These are phyloP conservation scores for Aspergillus uvarum DNA, from an alignment of 2,329 filamentous ascomycete genomes.

Conservation along the genomic window DNA sequence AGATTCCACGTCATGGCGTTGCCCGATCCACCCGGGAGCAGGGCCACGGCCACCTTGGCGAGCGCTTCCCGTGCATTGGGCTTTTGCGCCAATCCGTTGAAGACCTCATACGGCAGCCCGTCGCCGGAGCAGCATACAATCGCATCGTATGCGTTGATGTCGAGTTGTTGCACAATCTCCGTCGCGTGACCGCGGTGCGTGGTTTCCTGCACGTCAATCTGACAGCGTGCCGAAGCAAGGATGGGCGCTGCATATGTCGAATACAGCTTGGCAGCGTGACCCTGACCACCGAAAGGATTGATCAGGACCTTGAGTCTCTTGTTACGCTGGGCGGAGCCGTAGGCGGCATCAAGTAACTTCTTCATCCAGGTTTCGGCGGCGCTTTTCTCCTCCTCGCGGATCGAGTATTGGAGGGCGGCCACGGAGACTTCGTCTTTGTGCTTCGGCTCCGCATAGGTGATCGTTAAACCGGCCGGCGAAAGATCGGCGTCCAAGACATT, in stretches of 20 bases:
- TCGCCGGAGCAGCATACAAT: constrained; percentile 90
- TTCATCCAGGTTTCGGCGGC: constrained; percentile 62
- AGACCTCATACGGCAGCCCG: constrained; percentile 86
- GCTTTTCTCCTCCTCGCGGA: constrained; percentile 53
- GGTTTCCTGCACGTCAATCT: constrained; percentile 71
- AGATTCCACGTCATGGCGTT: constrained; percentile 92
- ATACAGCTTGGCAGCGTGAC: constrained; percentile 72
- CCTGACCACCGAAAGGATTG: constrained; percentile 88
- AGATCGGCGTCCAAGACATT: constrained; percentile 81
- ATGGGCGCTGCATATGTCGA: constrained; percentile 74
- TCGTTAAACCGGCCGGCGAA: constrained; percentile 59
- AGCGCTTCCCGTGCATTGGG: constrained; percentile 73
- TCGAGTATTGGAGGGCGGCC: constrained; percentile 60
- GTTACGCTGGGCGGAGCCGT: constrained; percentile 64
- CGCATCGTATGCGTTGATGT: constrained; percentile 79
- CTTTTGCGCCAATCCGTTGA: constrained; percentile 83
- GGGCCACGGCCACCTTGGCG: constrained; percentile 73
- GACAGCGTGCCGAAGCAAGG: constrained; percentile 76
- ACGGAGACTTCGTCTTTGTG: constrained; percentile 62
- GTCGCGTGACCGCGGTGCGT: constrained; percentile 72
- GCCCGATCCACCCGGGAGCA: constrained; percentile 88
- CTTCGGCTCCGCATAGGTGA: constrained; percentile 68
- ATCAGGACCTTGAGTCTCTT: constrained; percentile 85
- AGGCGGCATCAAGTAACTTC: constrained; percentile 67
- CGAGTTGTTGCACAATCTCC: constrained; percentile 71